Evolutionary conservation across 345 rosid genomes (phyloP), one percentile per base, ranked within the genome.

Genomic region (Boechera stricta): DNA sequence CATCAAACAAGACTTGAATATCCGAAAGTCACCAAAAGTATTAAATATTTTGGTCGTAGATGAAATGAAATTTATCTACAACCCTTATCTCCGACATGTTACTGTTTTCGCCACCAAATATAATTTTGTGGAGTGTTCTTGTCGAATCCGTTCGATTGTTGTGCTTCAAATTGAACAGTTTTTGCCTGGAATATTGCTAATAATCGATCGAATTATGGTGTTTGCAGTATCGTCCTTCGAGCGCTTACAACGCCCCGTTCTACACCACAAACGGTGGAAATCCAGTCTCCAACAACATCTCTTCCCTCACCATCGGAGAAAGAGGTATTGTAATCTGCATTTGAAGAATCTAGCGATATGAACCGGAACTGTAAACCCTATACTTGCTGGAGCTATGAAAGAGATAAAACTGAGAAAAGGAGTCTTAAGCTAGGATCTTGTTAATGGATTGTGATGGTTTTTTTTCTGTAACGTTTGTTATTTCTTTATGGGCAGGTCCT

Each of bases 231-330:
- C 82, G 82, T 55, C 97, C 98, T 4, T 89, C 98, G 44, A 91
- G 94, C 49, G 86, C 89, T 32, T 84, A 68, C 86, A 82, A 82
- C 77, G 28, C 95, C 15, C 83, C 91, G 0, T 89, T 85, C 70
- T 90, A 84, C 85, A 91, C 98, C 47, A 86, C 97, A 16, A 93
- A 93, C 78, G 88, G 90, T 8, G 97, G 98, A 38, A 71, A 90
- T 81, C 97, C 98, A 0, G 87, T 93, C 42, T 91, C 87, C 80
- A 91, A 91, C 90, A 89, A 93, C 82, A 86, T 80, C 82, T 87
- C 90, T 3, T 89, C 97, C 38, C 56, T 91, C 77, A 93, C 98
- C 28, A 85, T 93, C 67, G 98, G 98, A 65, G 69, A 84, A 38
- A 81, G 98, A 87, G 98, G 98, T 89, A 82, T 10, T 10, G 5